Percentiles rank a stretch among this genome's conserved stretches.
Evolutionary conservation across 352 stramenopile species (phyloP).

Genomic region (Phytophthora hybrid): DNA sequence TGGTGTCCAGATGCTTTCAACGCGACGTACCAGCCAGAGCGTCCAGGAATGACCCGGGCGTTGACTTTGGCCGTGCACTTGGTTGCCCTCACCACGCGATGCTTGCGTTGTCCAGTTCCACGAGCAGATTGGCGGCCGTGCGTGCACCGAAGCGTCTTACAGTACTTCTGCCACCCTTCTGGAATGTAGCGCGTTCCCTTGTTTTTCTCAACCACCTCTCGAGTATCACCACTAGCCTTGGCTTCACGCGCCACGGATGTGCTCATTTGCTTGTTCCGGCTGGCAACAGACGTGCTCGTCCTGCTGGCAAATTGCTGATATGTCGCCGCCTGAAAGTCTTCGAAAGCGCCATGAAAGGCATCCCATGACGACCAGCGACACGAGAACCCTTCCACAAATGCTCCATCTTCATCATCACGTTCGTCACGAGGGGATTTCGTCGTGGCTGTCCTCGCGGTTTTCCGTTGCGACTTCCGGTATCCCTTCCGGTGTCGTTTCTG

Average conservation of each 20-base stretch:
- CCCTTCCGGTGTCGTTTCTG: constrained; percentile 12
- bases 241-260: neutral
- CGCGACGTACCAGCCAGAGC: no score
- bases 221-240: neutral
- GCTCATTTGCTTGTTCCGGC: neutral
- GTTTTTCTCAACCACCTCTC: neutral
- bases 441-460: no score
- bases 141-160: neutral
- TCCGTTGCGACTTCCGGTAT: neutral
- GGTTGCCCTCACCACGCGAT: no score
- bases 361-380: neutral
- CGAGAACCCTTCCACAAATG: neutral
- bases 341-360: neutral
- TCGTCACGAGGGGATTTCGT: neutral
- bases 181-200: neutral
- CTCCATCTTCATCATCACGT: neutral
- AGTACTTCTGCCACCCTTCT: neutral
- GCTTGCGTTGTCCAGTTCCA: no score
- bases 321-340: no score
- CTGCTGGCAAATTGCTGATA: no score
- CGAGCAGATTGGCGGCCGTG: no score
- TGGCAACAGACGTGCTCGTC: neutral
- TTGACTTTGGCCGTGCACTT: no score
- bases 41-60: no score
- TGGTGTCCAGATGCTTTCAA: no score